Evolutionary conservation across 257 asterid genomes (phyloP), one percentile per base, ranked within the genome.

Genomic region (Scutellaria galericulata): DNA sequence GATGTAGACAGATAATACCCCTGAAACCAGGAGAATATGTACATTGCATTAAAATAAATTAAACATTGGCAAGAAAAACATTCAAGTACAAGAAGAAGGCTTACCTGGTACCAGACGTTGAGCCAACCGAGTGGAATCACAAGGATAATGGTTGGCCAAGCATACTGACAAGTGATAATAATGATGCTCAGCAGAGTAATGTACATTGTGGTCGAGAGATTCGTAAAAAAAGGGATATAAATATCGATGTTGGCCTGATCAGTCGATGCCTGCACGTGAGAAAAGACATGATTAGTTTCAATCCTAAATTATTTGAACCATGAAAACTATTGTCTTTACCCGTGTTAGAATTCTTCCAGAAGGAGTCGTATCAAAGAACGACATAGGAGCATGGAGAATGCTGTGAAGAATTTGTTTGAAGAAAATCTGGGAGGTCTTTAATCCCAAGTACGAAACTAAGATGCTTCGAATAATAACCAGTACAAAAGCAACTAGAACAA

Each of bases 341-440:
- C 98, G 86, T 18, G 18, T 95, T 41, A 95, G 83, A 71, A 95
- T 90, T 72, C 98, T 87, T 81, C 99, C 99, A 3, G 18, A 18
- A 18, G 18, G 99, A 51, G 99, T 95, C 0, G 99, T 95, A 65
- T 95, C 99, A 27, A 95, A 95, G 85, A 92, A 95, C 46, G 99
- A 83, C 98, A 95, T 95, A 2, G 99, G 99, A 52, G 99, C 99
- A 56, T 92, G 99, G 57, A 92, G 75, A 58, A 95, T 90, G 82
- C 96, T 75, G 12, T 72, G 76, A 72, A 95, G 98, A 66, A 95
- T 92, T 59, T 90, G 91, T 27, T 67, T 62, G 85, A 95, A 95
- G 90, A 92, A 90, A 65, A 90, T 84, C 74, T 95, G 99, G 9
- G 97, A 68, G 0, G 99, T 92, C 85, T 87, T 95, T 51, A 95